Evolutionary conservation across 495 filamentous ascomycete genomes (phyloP).

Genomic region (Lophium mytilinum): DNA sequence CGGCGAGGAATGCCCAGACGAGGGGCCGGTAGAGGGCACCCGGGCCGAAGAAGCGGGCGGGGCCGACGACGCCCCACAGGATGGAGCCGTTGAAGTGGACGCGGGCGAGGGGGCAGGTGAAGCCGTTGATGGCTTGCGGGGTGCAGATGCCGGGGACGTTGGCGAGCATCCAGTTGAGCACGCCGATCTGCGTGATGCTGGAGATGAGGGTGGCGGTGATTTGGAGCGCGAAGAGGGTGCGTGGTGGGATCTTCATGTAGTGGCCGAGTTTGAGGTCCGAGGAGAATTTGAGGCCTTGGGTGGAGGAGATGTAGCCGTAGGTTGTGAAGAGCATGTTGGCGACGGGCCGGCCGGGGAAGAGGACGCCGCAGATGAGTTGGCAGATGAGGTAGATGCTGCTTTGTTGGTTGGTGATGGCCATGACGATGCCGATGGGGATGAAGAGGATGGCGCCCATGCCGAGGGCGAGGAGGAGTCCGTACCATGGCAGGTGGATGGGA

Average conservation of each 20-base stretch:
- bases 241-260: slow-evolving; percentile 89
- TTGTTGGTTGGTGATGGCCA: slow-evolving; percentile 80
- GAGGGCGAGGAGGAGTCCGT: slow-evolving; percentile 66
- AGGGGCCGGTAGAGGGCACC: slow-evolving; percentile 60
- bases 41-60: slow-evolving; percentile 65
- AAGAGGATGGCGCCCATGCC: slow-evolving; percentile 64
- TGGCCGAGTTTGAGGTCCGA: slow-evolving; percentile 82
- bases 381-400: slow-evolving; percentile 74
- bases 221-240: slow-evolving; percentile 70
- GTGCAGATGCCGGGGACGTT: slow-evolving; percentile 73
- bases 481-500: slow-evolving; percentile 68
- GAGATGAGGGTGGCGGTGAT: slow-evolving; percentile 73
- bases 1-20: slow-evolving; percentile 70
- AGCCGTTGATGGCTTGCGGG: slow-evolving; percentile 67
- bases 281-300: slow-evolving; percentile 79
- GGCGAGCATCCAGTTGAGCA: slow-evolving; percentile 83
- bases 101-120: slow-evolving; percentile 77
- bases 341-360: slow-evolving; percentile 74
- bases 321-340: slow-evolving; percentile 88
- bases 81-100: slow-evolving; percentile 88
- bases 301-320: slow-evolving; percentile 68
- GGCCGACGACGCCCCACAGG: slow-evolving; percentile 82
- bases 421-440: slow-evolving; percentile 75
- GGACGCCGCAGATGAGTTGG: slow-evolving; percentile 67
- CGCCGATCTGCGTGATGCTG: slow-evolving; percentile 69